Base-by-base conservation (phyloP, 371 early-diverging fungal species). In the Syncephalastrum contaminatum region DNA sequence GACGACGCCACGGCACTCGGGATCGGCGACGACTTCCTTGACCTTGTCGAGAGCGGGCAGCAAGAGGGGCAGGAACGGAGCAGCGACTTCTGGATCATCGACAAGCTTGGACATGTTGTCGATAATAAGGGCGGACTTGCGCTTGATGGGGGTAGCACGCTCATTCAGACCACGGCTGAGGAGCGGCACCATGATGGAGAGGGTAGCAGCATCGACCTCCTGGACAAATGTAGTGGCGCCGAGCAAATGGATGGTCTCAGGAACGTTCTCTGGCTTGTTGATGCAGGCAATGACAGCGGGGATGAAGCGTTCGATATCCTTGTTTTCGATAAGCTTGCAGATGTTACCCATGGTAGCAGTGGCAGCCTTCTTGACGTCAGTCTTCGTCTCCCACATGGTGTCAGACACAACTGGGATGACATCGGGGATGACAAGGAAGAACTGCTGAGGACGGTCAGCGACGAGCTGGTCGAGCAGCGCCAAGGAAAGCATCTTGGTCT, bases 41-140 rank as follows among this genome's bases (percentile, higher is more conserved):
- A 89, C 81, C 54, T 83, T 77, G 51, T 89, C 86, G 40, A 92
- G 73, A 54, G 87, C 89, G 19, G 93, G 93, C 48, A 92, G 67
- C 57, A 92, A 76, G 58, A 84, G 75, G 50, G 91, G 91, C 72
- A 92, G 70, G 81, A 92, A 92, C 64, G 85, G 91, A 15, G 83
- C 86, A 53, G 90, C 91, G 20, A 88, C 87, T 51, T 79, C 80
- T 25, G 93, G 91, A 69, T 88, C 83, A 61, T 85, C 79, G 58
- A 90, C 91, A 40, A 92, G 83, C 77, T 91, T 91, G 67, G 84
- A 90, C 85, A 92, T 84, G 72, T 92, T 92, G 68, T 89, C 88
- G 48, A 92, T 88, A 58, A 92, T 90, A 64, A 90, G 84, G 56
- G 90, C 86, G 58, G 89, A 75, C 73, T 89, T 88, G 78, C 91